Evolutionary conservation across 805 yeast species (phyloP), one percentile per base, ranked within the genome.

Genomic region (Phaffomyces opuntiae): DNA sequence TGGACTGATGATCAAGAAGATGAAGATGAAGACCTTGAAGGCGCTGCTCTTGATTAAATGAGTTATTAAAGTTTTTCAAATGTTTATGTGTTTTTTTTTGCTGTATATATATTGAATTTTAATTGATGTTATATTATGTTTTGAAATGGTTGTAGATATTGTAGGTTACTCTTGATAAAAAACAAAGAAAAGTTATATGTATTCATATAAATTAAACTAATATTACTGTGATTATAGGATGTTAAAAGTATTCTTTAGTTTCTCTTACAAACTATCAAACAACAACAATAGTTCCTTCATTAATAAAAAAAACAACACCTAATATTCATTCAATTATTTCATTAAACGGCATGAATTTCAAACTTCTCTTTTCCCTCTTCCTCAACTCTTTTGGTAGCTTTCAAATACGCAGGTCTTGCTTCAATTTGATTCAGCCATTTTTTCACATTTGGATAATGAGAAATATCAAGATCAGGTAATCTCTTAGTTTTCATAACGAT

Each of bases 1-100:
- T 71, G 77, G 45, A 82, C 78, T 49, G 83, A 74, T 36, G 83
- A 74, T 36, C 80, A 79, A 44, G 86, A 78, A 43, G 78, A 73
- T 21, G 85, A 80, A 38, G 81, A 75, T 26, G 72, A 40, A 21
- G 43, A 65, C 39, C 16, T 58, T 36, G 63, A 59, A 27, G 53
- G 52, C 25, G 60, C 57, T 31, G 24, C 25, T 39, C 41, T 39
- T 39, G 41, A 39, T 39, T 39, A 29, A 38, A 9, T 21, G n/a
- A 9, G 26, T 27, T 29, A 14, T 44, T 40, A 38, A 44, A n/a
- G 5, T 34, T 34, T 16, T 9, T 8, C 4, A n/a, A 21, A 21
- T 6, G 24, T 21, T 17, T 21, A 21, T 21, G 7, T 21, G 24
- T 21, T 21, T 32, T 21, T 32, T 32, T 32, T n/a, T 7, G 17